A percentile compares a stretch with the other conserved stretches of the same genome.
Conservation (phyloP, 768 basidiomycete genomes). For the Chiua virens region DNA sequence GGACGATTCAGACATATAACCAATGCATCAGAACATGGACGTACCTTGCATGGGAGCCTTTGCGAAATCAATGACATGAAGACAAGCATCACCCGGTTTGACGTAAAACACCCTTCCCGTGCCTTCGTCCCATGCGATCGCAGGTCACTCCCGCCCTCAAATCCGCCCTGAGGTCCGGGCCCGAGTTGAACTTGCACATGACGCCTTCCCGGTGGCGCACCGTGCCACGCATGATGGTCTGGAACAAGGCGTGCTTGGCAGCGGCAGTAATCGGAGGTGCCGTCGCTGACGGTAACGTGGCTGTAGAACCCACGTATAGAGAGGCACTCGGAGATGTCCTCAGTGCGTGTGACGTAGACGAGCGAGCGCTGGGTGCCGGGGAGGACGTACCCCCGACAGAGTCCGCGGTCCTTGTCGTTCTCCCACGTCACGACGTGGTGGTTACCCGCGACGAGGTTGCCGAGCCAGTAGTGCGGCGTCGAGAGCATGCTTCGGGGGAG, state of each 20-base stretch:
- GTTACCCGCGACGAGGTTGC: slow-evolving; percentile 24
- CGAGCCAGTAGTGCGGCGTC: slow-evolving; percentile 31
- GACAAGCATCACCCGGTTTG: slow-evolving; percentile 36
- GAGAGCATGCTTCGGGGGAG: slow-evolving; percentile 24
- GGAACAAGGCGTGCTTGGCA: slow-evolving; percentile 17
- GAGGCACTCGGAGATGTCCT: slow-evolving; percentile 26
- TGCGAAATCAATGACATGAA: slow-evolving; percentile 53
- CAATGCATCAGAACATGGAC: slow-evolving; percentile 7
- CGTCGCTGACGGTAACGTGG: slow-evolving; percentile 38
- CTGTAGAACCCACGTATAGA: slow-evolving; percentile 34
- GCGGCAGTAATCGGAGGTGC: slow-evolving; percentile 21
- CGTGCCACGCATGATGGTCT: slow-evolving; percentile 22
- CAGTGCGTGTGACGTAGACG: slow-evolving; percentile 27
- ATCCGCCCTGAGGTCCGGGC: slow-evolving; percentile 16
- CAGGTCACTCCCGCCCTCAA: slow-evolving; percentile 37
- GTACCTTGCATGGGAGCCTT: slow-evolving; percentile 34
- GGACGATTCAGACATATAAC: slow-evolving; percentile 9
- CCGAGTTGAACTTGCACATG: slow-evolving; percentile 27
- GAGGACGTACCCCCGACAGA: slow-evolving; percentile 32
- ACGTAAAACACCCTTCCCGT: slow-evolving; percentile 60
- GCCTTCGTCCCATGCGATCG: slow-evolving; percentile 65
- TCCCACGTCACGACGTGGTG: slow-evolving; percentile 30
- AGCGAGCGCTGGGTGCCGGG: slow-evolving; percentile 33
- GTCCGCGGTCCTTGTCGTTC: slow-evolving; percentile 17
- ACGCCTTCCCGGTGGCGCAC: slow-evolving; percentile 15